A percentile compares a stretch with the other conserved stretches of the same genome.
Conservation (phyloP, 345 rosid species). For the Trapa bicornis region DNA sequence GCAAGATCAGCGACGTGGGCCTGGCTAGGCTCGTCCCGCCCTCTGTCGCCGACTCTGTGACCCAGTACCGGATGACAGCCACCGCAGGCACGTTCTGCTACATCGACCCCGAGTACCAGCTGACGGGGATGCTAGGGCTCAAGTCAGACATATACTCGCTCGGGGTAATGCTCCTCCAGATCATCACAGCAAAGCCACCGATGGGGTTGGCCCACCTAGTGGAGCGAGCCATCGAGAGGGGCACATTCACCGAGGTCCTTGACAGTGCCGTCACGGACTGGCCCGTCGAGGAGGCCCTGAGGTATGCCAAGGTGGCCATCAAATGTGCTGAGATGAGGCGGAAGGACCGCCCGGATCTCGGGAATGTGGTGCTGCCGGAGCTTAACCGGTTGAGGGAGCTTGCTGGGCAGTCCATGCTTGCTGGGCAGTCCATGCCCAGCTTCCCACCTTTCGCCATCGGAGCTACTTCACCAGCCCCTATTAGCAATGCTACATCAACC, state of each 20-base stretch:
- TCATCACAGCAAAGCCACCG: constrained; percentile 72
- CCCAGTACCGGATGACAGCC: constrained; percentile 81
- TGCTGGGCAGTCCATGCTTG: constrained; percentile 50
- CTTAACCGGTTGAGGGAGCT: constrained; percentile 53
- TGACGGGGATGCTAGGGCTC: constrained; percentile 76
- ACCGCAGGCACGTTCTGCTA: constrained; percentile 93
- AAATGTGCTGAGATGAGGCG: constrained; percentile 65
- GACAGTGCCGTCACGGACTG: constrained; percentile 59
- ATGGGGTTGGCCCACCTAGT: constrained; percentile 76
- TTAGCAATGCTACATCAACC: constrained; percentile 16
- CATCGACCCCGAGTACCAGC: constrained; percentile 92
- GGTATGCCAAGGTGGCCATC: constrained; percentile 49
- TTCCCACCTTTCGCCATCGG: constrained; percentile 9
- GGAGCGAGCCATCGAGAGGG: constrained; percentile 45
- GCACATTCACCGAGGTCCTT: constrained; percentile 34
- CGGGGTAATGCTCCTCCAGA: constrained; percentile 69
- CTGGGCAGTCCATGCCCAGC: constrained; percentile 34
- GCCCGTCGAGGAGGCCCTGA: constrained; percentile 60
- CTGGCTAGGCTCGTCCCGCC: constrained; percentile 92
- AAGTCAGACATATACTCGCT: constrained; percentile 80
- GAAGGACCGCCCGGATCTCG: constrained; percentile 86
- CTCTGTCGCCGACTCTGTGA: constrained; percentile 42
- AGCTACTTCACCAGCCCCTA: constrained; percentile 14
- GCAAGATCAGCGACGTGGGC: constrained; percentile 93
- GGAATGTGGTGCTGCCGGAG: constrained; percentile 46